Conservation (phyloP, 2,329 filamentous ascomycete genomes). For the Nothomitra cinnamomea region DNA sequence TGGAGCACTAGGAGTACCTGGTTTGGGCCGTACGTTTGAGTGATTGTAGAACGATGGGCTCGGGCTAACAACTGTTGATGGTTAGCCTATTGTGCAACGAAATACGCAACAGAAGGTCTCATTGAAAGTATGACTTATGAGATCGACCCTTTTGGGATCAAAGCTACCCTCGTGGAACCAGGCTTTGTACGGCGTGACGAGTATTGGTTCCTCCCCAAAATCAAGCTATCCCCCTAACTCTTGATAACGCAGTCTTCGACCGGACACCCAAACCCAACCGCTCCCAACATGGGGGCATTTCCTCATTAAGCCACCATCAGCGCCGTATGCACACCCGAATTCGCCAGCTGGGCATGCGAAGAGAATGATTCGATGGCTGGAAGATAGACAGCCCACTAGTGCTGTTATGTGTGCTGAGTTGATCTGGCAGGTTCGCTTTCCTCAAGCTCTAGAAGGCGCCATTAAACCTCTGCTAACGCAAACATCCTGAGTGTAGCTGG, state of each 20-base stretch:
- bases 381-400: constrained; percentile 80
- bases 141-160: constrained; percentile 79
- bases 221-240: background rate
- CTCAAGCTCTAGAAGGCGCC: background rate
- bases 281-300: constrained; percentile 84
- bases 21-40: constrained; percentile 44
- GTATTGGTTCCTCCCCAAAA: constrained; percentile 2
- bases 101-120: constrained; percentile 89
- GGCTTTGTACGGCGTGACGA: constrained; percentile 81
- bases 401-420: constrained; percentile 85
- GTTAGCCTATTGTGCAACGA: constrained; percentile 72
- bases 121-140: constrained; percentile 97
- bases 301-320: constrained; percentile 68
- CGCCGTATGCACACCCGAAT: constrained; percentile 60
- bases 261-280: constrained; percentile 23
- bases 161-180: constrained; percentile 82
- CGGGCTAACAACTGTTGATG: background rate
- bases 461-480: background rate
- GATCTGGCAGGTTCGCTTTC: constrained; percentile 45
- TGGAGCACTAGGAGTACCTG: constrained; percentile 83
- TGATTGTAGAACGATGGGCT: background rate
- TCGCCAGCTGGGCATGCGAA: constrained; percentile 78
- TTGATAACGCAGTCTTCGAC: constrained; percentile 2
- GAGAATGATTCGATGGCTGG: constrained; percentile 86
- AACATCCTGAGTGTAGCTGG: constrained; percentile 40